Base-by-base conservation (phyloP, 129 eudicot genomes). In the Scalesia atractyloides region DNA sequence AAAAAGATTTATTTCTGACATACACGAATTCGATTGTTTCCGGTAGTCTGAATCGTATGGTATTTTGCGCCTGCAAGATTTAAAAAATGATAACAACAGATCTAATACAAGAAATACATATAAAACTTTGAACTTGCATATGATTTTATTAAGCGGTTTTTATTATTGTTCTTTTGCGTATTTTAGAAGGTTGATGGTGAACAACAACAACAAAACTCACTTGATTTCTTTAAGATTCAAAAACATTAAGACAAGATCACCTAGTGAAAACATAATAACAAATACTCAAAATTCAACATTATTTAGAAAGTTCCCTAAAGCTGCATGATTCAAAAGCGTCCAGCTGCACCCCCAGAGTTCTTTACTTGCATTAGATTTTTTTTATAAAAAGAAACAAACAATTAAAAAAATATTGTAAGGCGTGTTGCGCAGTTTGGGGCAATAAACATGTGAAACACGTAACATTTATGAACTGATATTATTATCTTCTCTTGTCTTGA, bases 251-350 rank as follows among this genome's bases (percentile, higher is more conserved):
- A 39, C 9, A 39, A 37, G 9, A 37, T 39, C 44, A 39, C 44
- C 9, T 8, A 39, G 44, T 5, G 44, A 5, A 0, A 37, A 37
- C 43, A 37, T 37, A 37, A 37, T 37, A 37, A 37, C 43, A 5
- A 37, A 37, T 37, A 37, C 43, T 37, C 43, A 37, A 37, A 37
- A 37, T 37, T 37, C 53, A 43, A 41, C 36, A 64, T 36, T n/a
- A n/a, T 37, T 65, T 30, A 44, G 13, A 43, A 37, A 17, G 37
- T 20, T 18, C 18, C 48, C 43, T 8, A 33, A 30, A 34, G 6
- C 63, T 16, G 48, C 73, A 69, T 69, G 20, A 33, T 51, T 33
- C 73, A 47, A 30, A 68, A 68, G 58, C 41, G 39, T 66, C 72
- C 19, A 46, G 12, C 57, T 66, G 9, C 72, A 67, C 44, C 58